Evolutionary conservation across 1,139 yeast species (phyloP), one percentile per base, ranked within the genome.

Genomic region (Taphrina communis): DNA sequence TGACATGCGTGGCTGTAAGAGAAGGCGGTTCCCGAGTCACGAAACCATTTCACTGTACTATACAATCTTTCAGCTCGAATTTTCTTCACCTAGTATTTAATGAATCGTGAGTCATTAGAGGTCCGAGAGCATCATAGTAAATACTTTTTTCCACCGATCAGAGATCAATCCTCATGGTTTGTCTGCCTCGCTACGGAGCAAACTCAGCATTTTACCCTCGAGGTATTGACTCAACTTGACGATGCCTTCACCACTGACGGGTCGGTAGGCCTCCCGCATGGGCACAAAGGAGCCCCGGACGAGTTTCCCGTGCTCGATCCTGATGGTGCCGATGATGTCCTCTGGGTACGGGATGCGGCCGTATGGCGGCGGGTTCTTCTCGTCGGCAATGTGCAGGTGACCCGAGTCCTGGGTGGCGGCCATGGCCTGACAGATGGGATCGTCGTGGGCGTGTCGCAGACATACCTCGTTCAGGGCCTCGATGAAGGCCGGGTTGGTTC

Each of bases 341-440:
- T 88, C 91, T 5, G 88, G 85, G 35, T 87, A 89, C 0, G 95
- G 92, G 25, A 85, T 83, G 70, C 95, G 82, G 12, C 90, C 90
- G 72, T 84, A 86, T 35, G 84, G 80, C 0, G 95, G 93, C 1
- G 86, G 82, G 67, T 83, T 85, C 71, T 95, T 81, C 72, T 88
- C 82, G 75, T 90, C 96, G 74, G 86, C 88, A 57, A 90, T 83
- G 6, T 92, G 90, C 88, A 88, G 86, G 77, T 78, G 87, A 0
- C 84, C 78, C 55, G 81, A 77, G 31, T 84, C 83, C 74, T 84
- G 87, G 48, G 85, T 83, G 6, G 86, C 82, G 0, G 92, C 90
- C 71, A 88, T 87, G 75, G 87, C 79, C 38, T 82, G 80, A 76
- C 85, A 88, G 4, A 87, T 76, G 68, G 86, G 85, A 76, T 88